These are phyloP conservation scores for Seminavis robusta DNA, from an alignment of 108 stramenopile species.

Conservation along the genomic window DNA sequence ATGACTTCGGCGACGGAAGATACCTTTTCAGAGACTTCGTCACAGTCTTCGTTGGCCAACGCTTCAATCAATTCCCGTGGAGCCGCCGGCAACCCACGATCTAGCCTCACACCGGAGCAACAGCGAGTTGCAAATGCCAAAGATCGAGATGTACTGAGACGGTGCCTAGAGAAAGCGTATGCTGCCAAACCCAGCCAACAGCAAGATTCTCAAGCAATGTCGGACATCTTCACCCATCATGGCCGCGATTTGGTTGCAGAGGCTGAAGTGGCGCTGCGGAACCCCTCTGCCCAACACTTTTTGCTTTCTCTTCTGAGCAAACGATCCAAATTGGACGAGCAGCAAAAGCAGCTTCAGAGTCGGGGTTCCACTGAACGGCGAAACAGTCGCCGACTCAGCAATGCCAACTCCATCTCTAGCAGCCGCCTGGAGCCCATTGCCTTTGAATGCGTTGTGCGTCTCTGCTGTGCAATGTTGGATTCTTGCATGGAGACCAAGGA, in stretches of 20 bases:
- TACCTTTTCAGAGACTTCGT: constrained; percentile 14
- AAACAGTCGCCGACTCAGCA: constrained; percentile 32
- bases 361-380: constrained; percentile 3
- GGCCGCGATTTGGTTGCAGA: constrained; percentile 57
- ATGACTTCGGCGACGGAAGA: constrained; percentile 36
- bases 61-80: too few species aligned
- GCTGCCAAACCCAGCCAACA: constrained; percentile 2
- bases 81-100: too few species aligned
- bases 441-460: constrained; percentile 70
- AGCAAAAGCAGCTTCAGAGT: constrained; percentile 21
- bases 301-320: constrained; percentile 67
- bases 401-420: constrained; percentile 29
- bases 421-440: constrained; percentile 58
- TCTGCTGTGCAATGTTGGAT: constrained; percentile 79
- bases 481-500: constrained; percentile 72
- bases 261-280: constrained; percentile 74
- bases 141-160: constrained; percentile 64
- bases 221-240: background rate
- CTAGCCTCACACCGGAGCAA: constrained; percentile 35
- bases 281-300: constrained; percentile 76
- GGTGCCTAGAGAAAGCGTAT: constrained; percentile 61
- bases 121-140: constrained; percentile 65
- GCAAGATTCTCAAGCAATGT: background rate
- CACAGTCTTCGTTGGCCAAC: too few species aligned
- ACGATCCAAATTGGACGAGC: constrained; percentile 50